Base-by-base conservation (phyloP, 768 basidiomycete genomes). In the Mycena rebaudengoi region DNA sequence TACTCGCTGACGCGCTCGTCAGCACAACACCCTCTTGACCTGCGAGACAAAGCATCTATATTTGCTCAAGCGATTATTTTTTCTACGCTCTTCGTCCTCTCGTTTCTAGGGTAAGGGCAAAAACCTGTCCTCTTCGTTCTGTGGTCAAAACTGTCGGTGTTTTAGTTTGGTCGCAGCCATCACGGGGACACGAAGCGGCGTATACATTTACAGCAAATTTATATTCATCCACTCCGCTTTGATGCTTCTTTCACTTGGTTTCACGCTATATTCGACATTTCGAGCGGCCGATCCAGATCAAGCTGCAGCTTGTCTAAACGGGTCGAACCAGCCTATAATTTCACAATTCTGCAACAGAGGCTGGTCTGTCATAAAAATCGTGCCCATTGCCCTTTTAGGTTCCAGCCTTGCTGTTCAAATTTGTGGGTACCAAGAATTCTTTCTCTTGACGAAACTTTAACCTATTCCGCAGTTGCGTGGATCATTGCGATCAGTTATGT, bases 31-130 rank as follows among this genome's bases (percentile, higher is more conserved):
- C 65, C 69, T 11, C 29, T 67, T 16, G 45, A 56, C n/a, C 18
- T 60, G 14, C 64, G 52, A 8, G 64, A 61, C 16, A 65, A 62
- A 46, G 48, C 63, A 7, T 60, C 66, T 20, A 41, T 64, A 35
- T 59, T 72, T 23, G 51, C 64, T 30, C 66, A 69, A 61, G 68
- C 60, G 41, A 67, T 39, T 4, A 54, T 59, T 4, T 62, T 72
- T 32, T 70, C 71, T 43, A 18, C 64, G 16, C 63, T 70, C 4
- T 69, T 57, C 32, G 45, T 72, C 28, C 43, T 72, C 20, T 68
- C 71, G 7, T 5, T 68, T 14, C 49, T 68, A 11, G 71, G 71
- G 69, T 70, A n/a, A n/a, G n/a, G n/a, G 41, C 21, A 66, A 56
- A 14, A n/a, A 0, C 46, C 5, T 21, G 18, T 13, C 6, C 8